Base-by-base conservation (phyloP, 2,329 filamentous ascomycete species). In the Fusarium chlamydosporum region DNA sequence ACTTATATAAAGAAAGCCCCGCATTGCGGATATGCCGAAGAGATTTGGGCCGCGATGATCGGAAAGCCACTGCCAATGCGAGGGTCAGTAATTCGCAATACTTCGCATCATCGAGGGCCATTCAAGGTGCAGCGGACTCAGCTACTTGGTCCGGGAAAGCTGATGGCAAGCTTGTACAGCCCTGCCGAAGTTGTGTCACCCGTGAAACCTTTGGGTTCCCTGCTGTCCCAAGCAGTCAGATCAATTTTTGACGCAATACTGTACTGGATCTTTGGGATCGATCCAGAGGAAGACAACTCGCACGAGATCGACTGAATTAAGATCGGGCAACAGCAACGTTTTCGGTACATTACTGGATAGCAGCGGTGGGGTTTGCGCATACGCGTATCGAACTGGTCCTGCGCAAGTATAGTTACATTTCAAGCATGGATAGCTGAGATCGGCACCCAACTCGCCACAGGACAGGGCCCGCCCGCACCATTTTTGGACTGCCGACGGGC, bases 391-490 rank as follows among this genome's bases (percentile, higher is more conserved):
- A 48, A 29, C 38, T 31, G 46, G 18, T 35, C n/a, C 35, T 4
- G 40, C 31, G 20, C n/a, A 29, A 29, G 31, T 16, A 16, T 35
- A 27, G 29, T 38, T 46, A 35, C 34, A 61, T 45, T 27, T 18
- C n/a, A 42, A 35, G 15, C 31, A 42, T 56, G 37, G 33, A 33
- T 27, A 53, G 23, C 27, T 18, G 27, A 47, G 29, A 56, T 56
- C 31, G 42, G 47, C 42, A 43, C n/a, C 27, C 33, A 35, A 56
- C 31, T 47, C 37, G 35, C 48, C 58, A 63, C 50, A 48, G 11
- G 42, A 12, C 16, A 31, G 12, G 58, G 33, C 55, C 58, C 48
- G 58, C 60, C 23, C 33, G 38, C 42, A 57, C 42, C 41, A 42
- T 27, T 42, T n/a, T 47, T 13, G 38, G 13, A 43, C 42, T 27